Evolutionary conservation across 2,329 filamentous ascomycete genomes (phyloP).

Genomic region (Talaromyces atroroseus): DNA sequence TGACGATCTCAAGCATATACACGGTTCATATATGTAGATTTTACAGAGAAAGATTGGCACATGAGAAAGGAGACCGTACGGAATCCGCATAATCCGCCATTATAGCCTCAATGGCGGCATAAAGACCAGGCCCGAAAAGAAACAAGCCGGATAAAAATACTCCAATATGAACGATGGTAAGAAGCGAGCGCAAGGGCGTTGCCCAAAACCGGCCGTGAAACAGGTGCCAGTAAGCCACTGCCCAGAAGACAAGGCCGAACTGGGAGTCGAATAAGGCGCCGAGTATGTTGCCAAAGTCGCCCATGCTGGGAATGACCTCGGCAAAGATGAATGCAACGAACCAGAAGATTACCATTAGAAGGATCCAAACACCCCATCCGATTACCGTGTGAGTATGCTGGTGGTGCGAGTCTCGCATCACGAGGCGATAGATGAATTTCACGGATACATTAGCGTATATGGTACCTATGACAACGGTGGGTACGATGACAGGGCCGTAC

Average conservation of each 20-base stretch:
- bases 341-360: slow-evolving; percentile 41
- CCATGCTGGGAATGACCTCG: slow-evolving; percentile 47
- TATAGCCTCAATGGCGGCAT: slow-evolving; percentile 49
- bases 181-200: slow-evolving; percentile 29
- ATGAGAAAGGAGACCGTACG: slow-evolving; percentile 45
- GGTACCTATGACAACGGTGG: slow-evolving; percentile 45
- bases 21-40: no score
- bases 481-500: slow-evolving; percentile 48
- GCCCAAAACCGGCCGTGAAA: slow-evolving; percentile 37
- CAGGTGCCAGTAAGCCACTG: slow-evolving; percentile 45
- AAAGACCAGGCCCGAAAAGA: slow-evolving; percentile 47
- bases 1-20: no score
- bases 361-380: slow-evolving; percentile 43
- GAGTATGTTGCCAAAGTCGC: slow-evolving; percentile 45
- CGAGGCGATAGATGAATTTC: slow-evolving; percentile 43
- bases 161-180: slow-evolving; percentile 43
- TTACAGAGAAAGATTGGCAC: slow-evolving; percentile 44
- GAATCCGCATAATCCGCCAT: slow-evolving; percentile 45
- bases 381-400: slow-evolving; percentile 44
- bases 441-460: slow-evolving; percentile 47
- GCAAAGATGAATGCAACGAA: slow-evolving; percentile 43
- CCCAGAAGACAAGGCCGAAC: slow-evolving; percentile 49
- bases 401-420: slow-evolving; percentile 42
- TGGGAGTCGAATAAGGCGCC: slow-evolving; percentile 46
- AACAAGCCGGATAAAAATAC: slow-evolving; percentile 45